These are phyloP conservation scores for Venturia effusa DNA, from an alignment of 2,329 filamentous ascomycete genomes.

Conservation along the genomic window DNA sequence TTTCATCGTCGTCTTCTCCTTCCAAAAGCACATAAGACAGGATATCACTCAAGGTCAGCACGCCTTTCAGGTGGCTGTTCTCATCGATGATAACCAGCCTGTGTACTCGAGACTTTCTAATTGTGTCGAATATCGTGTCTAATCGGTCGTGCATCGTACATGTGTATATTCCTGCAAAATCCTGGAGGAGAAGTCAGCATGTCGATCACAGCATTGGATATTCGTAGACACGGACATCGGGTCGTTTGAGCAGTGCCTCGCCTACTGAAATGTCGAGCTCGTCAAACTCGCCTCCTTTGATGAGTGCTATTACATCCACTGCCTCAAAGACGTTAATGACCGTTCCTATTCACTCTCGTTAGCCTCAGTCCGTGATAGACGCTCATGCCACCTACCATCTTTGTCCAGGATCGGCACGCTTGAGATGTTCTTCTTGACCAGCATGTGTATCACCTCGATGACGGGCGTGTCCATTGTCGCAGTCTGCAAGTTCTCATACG, in stretches of 20 bases:
- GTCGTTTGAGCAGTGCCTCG: slow-evolving; percentile 75
- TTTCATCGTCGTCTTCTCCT: slow-evolving; percentile 49
- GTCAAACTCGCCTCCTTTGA: slow-evolving; percentile 88
- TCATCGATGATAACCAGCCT: slow-evolving; percentile 89
- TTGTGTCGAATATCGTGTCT: slow-evolving; percentile 92
- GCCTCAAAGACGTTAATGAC: slow-evolving; percentile 96
- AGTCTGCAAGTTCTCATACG: slow-evolving; percentile 70
- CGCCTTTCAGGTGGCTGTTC: slow-evolving; percentile 70
- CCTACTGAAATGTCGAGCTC: slow-evolving; percentile 79
- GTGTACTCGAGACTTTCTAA: slow-evolving; percentile 90
- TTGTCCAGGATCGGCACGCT: slow-evolving; percentile 86
- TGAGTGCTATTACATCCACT: slow-evolving; percentile 91
- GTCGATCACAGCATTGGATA: not conserved
- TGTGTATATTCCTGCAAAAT: slow-evolving; percentile 94
- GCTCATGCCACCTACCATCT: slow-evolving; percentile 39
- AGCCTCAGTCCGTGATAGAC: not conserved
- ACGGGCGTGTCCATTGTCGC: slow-evolving; percentile 84
- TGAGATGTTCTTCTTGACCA: slow-evolving; percentile 89
- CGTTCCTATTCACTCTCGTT: slow-evolving; percentile 34
- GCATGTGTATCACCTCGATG: slow-evolving; percentile 84
- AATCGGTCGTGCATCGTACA: slow-evolving; percentile 85
- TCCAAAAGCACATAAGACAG: slow-evolving; percentile 85
- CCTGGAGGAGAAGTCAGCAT: slow-evolving; percentile 32
- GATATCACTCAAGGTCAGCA: slow-evolving; percentile 92
- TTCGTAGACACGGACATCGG: slow-evolving; percentile 46